Evolutionary conservation across 345 rosid species (phyloP).

Genomic region (Isatis tinctoria): DNA sequence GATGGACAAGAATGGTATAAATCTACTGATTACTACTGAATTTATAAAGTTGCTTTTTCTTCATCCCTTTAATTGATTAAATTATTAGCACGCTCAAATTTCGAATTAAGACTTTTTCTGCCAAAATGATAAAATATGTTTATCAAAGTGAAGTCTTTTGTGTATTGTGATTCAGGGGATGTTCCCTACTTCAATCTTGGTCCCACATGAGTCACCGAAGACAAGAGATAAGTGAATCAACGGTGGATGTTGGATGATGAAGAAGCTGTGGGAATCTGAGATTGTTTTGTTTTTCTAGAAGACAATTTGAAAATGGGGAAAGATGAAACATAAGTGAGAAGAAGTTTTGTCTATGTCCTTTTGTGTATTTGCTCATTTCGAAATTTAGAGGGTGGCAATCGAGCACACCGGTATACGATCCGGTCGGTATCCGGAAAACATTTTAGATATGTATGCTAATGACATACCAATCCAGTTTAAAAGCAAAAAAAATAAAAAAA

Average conservation of each 20-base stretch:
- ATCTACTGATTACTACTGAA: conserved; percentile 28
- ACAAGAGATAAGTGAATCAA: conserved; percentile 10
- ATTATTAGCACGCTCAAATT: conserved; percentile 42
- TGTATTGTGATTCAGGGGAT: neutral
- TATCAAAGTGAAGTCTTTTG: neutral
- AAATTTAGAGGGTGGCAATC: conserved; percentile 7
- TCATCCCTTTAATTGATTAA: conserved; percentile 28
- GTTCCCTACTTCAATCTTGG: conserved; percentile 10
- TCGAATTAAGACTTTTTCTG: conserved; percentile 2
- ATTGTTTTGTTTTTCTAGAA: conserved; percentile 3
- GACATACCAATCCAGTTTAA: too few relatives aligned
- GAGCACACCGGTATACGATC: neutral
- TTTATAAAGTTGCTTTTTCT: conserved; percentile 31
- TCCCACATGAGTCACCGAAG: conserved; percentile 4
- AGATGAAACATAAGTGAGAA: conserved; percentile 11
- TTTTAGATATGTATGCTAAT: neutral
- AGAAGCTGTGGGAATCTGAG: neutral
- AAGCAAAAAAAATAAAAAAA: too few relatives aligned
- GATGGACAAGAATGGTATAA: conserved; percentile 28
- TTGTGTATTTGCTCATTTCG: conserved; percentile 9
- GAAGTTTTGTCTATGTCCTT: conserved; percentile 3
- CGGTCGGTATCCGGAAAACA: neutral
- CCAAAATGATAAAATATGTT: neutral
- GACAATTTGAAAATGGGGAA: conserved; percentile 3
- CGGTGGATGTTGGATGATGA: neutral